These are phyloP conservation scores for Phytophthora melonis DNA, from an alignment of 352 stramenopile genomes.

Conservation along the genomic window DNA sequence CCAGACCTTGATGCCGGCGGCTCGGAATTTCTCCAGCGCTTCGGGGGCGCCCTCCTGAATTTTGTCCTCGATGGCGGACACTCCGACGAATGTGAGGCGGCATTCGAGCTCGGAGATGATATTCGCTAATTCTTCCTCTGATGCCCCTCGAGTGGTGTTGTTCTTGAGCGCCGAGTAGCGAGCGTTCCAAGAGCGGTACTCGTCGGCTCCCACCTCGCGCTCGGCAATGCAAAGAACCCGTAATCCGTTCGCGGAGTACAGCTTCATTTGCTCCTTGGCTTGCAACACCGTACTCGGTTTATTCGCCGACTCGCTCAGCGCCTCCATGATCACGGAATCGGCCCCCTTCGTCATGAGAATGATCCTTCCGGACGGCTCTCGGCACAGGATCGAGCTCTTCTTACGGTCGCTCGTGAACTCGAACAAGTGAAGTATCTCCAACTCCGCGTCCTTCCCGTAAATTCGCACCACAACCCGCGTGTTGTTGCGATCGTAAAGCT, in stretches of 20 bases:
- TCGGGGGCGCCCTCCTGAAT: slow-evolving; percentile 69
- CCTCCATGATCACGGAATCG: slow-evolving; percentile 84
- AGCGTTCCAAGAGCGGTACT: slow-evolving; percentile 64
- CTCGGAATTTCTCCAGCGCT: slow-evolving; percentile 64
- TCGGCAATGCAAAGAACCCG: slow-evolving; percentile 81
- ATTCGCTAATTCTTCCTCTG: slow-evolving; percentile 43
- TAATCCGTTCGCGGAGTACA: slow-evolving; percentile 67
- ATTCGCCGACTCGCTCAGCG: slow-evolving; percentile 44
- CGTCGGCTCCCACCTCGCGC: slow-evolving; percentile 51
- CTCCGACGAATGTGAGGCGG: slow-evolving; percentile 57
- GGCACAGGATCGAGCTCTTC: slow-evolving; percentile 70
- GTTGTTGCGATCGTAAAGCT: slow-evolving; percentile 47
- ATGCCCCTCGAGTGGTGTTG: slow-evolving; percentile 10
- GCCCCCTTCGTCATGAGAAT: slow-evolving; percentile 87
- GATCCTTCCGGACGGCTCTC: slow-evolving; percentile 41
- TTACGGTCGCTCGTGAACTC: slow-evolving; percentile 77
- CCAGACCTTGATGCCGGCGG: slow-evolving; percentile 79
- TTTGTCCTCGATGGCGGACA: slow-evolving; percentile 76
- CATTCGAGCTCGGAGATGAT: slow-evolving; percentile 60
- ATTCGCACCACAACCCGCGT: slow-evolving; percentile 40
- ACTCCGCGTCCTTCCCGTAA: slow-evolving; percentile 35
- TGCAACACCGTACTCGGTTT: slow-evolving; percentile 36
- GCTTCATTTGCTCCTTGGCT: slow-evolving; percentile 58
- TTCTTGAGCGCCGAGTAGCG: slow-evolving; percentile 45
- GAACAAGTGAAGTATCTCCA: slow-evolving; percentile 67